Base-by-base conservation (phyloP, 2,329 filamentous ascomycete species). In the Epichloe coenophiala region DNA sequence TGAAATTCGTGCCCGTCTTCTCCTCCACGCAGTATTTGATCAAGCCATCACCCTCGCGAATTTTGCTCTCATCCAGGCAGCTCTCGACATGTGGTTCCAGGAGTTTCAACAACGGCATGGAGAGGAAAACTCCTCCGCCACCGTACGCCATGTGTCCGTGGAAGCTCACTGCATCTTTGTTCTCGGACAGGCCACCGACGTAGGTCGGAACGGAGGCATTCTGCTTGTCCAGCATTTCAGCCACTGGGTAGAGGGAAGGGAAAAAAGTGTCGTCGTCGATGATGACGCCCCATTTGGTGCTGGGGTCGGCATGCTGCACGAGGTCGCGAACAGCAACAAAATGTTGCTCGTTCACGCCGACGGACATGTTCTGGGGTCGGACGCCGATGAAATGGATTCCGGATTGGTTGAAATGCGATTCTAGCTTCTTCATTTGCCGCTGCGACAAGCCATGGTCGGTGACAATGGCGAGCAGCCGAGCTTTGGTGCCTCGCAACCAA, bases 191-290 rank as follows among this genome's bases (percentile, higher is more conserved):
- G 2, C 73, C 73, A 3, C 80, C 79, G 11, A 81, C 65, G 61
- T 81, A 83, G 37, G 68, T 60, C 3, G 74, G 68, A 19, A 68
- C 59, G 2, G 66, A 69, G 57, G 75, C 67, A 57, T 82, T 72
- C 54, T 76, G 70, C 38, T 64, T 60, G 36, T 58, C 58, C 2
- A 82, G 68, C 5, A 71, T 67, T n/a, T 70, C 61, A 19, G 71
- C 66, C 15, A 83, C 65, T 0, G 68, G 68, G 48, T 72, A 61
- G 43, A 82, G 70, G 2, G 74, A 77, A 2, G 75, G 60, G 1
- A 23, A 81, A 81, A 61, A 83, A 82, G 79, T 83, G 57, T 83
- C 79, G 57, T 83, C 79, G 58, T 83, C 78, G 38, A 82, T 71
- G 46, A 82, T 67, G 44, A 71, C 73, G 13, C 73, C 70, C 78